Percentiles rank a stretch among this genome's conserved stretches.
Evolutionary conservation across 805 yeast species (phyloP).

Genomic region (Ogataea wickerhamii): DNA sequence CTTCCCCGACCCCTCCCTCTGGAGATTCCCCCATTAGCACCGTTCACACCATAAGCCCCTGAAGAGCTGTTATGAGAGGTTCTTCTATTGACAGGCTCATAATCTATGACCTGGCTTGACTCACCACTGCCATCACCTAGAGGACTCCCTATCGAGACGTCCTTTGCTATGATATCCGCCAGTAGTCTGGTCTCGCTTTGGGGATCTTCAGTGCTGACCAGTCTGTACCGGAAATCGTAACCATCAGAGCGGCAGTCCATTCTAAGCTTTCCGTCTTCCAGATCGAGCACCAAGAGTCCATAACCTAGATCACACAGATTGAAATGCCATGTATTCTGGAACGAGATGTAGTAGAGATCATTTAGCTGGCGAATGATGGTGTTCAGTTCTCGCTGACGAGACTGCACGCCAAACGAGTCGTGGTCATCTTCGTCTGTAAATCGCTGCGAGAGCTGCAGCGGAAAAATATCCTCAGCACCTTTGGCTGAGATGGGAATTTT

Average conservation of each 20-base stretch:
- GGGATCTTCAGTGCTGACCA: constrained; percentile 8
- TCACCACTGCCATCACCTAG: neutral
- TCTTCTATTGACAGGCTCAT: constrained; percentile 2
- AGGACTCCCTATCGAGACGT: neutral
- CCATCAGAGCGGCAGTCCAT: constrained; percentile 57
- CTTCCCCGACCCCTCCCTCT: constrained; percentile 19
- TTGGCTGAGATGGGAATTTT: constrained; percentile 50
- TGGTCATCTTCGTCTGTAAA: constrained; percentile 35
- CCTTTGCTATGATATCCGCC: neutral
- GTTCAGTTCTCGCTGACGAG: constrained; percentile 38
- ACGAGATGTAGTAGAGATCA: constrained; percentile 60
- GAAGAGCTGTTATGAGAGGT: constrained; percentile 7
- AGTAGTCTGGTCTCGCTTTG: constrained; percentile 1
- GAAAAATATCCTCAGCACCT: constrained; percentile 32
- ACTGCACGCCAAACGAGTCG: constrained; percentile 39
- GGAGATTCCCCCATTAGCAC: constrained; percentile 2
- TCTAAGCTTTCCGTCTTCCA: constrained; percentile 44
- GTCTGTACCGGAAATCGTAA: constrained; percentile 56
- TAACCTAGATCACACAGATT: constrained; percentile 59
- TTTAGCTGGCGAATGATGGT: constrained; percentile 47
- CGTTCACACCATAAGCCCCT: constrained; percentile 6
- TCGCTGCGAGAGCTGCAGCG: constrained; percentile 26
- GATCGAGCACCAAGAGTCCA: constrained; percentile 46
- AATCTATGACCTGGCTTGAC: neutral
- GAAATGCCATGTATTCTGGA: constrained; percentile 75